These are phyloP conservation scores for Salvia sclarea DNA, from an alignment of 305 asterid species.

Conservation along the genomic window DNA sequence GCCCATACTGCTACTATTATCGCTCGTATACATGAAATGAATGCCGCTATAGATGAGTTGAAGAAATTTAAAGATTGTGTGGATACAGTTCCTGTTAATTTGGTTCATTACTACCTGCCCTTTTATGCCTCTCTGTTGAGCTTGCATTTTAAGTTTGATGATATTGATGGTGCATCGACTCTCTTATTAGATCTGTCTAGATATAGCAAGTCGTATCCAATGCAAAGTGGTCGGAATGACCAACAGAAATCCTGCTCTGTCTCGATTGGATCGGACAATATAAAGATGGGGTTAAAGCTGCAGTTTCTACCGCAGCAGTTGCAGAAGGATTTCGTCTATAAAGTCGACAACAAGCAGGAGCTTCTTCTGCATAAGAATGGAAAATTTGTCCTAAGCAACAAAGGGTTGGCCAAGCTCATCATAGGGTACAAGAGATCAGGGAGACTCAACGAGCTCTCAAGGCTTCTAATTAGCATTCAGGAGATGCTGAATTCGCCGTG, in stretches of 20 bases:
- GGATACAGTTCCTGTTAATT: slow-evolving; percentile 45
- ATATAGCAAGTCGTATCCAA: slow-evolving; percentile 23
- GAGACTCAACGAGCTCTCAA: slow-evolving; percentile 61
- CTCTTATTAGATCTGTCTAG: slow-evolving; percentile 54
- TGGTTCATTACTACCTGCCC: slow-evolving; percentile 50
- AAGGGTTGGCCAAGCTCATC: slow-evolving; percentile 65
- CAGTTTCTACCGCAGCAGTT: slow-evolving; percentile 54
- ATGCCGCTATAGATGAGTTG: slow-evolving; percentile 67
- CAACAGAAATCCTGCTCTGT: slow-evolving; percentile 42
- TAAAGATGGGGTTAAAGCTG: slow-evolving; percentile 57
- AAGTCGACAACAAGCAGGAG: slow-evolving; percentile 43
- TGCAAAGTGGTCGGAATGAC: slow-evolving; percentile 32
- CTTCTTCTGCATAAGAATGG: slow-evolving; percentile 53
- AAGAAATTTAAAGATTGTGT: slow-evolving; percentile 57
- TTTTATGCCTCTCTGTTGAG: slow-evolving; percentile 69
- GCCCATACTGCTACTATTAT: slow-evolving; percentile 62
- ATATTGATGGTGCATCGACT: slow-evolving; percentile 65
- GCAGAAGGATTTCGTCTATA: slow-evolving; percentile 53
- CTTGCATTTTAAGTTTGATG: slow-evolving; percentile 72
- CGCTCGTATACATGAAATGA: slow-evolving; percentile 69
- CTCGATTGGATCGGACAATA: slow-evolving; percentile 69
- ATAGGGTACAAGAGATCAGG: slow-evolving; percentile 51
- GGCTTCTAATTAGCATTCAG: slow-evolving; percentile 52
- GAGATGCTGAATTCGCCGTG: slow-evolving; percentile 38
- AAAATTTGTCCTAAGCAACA: slow-evolving; percentile 56